Evolutionary conservation across 129 eudicot genomes (phyloP), one percentile per base, ranked within the genome.

Genomic region (Flaveria trinervia): DNA sequence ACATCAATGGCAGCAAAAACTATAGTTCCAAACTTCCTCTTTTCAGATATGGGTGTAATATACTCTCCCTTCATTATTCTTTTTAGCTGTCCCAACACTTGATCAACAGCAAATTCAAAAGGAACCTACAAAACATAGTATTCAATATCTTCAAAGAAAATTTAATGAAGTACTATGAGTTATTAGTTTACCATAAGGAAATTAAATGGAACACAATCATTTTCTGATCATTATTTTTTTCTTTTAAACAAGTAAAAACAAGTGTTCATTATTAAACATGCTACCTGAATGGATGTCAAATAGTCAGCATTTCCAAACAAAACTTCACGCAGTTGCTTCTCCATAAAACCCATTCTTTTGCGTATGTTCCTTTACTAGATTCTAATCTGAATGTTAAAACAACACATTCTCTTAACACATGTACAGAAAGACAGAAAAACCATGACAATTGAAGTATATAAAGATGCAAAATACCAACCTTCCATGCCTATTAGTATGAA

Each of bases 1-100:
- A 94, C 81, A 83, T 70, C 86, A 73, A 91, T 87, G 69, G 96
- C 96, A 76, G 98, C 97, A 86, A 83, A 94, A 60, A 89, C 84
- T 41, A 94, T 89, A 72, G 83, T 72, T 25, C 97, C 97, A 43
- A 91, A 76, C 71, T 81, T 85, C 76, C 89, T 79, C 76, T 82
- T 94, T 67, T 91, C 93, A 7, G 85, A 76, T 46, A 73, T 81
- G 33, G 96, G 96, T 7, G 90, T 79, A 57, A 22, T 57, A 62
- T 91, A 94, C 56, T 94, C 97, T 60, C 97, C 98, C 83, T 86
- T 91, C 3, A 87, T 87, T 65, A 94, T 80, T 77, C 76, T 64
- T 79, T 86, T 84, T 25, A 94, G 75, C 60, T 94, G 92, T 72
- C 87, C 90, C 76, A 79, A 14, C 44, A 94, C 98, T 33, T 80